Base-by-base conservation (phyloP, 2,329 filamentous ascomycete genomes). In the Epichloe scottii region DNA sequence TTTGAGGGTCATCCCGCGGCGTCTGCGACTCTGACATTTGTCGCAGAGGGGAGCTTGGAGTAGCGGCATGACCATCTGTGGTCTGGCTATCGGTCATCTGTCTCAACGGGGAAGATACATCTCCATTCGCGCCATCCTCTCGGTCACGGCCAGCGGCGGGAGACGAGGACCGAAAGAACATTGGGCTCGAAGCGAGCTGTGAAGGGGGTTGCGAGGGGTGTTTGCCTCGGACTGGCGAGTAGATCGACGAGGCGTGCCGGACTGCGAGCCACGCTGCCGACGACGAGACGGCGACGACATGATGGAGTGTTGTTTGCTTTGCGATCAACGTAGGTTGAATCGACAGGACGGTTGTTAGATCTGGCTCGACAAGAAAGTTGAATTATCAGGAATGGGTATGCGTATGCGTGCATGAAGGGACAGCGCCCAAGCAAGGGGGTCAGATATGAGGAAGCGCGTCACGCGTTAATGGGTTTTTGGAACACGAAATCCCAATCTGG, bases 101-200 rank as follows among this genome's bases (percentile, higher is more conserved):
- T 54, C 74, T 68, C 59, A 81, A 61, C 11, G 78, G 78, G 38
- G 78, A 80, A 7, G 76, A 79, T 12, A 71, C 68, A 48, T 71
- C 66, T 43, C 61, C 59, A 40, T 62, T 63, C 7, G 62, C 62
- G 34, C 55, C 63, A 59, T 65, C 58, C 11, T 60, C 60, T 21
- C 54, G 55, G 4, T 53, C 58, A 35, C 51, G 54, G 33, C 55
- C 59, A n/a, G 58, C 59, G 8, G 49, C 54, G 1, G 63, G 60
- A 14, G 60, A 68, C 6, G 74, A 71, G 2, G 74, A 80, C 59
- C 77, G 80, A 67, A 83, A 94, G 67, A 87, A 87, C 56, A 95
- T 75, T 40, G 90, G 90, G 53, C 89, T 95, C 4, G 89, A 93
- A 5, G 80, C 79, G 55, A 83, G 72, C 58, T 76, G 72, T 21